Evolutionary conservation across 768 basidiomycete species (phyloP).

Genomic region (Vishniacozyma victoriae): DNA sequence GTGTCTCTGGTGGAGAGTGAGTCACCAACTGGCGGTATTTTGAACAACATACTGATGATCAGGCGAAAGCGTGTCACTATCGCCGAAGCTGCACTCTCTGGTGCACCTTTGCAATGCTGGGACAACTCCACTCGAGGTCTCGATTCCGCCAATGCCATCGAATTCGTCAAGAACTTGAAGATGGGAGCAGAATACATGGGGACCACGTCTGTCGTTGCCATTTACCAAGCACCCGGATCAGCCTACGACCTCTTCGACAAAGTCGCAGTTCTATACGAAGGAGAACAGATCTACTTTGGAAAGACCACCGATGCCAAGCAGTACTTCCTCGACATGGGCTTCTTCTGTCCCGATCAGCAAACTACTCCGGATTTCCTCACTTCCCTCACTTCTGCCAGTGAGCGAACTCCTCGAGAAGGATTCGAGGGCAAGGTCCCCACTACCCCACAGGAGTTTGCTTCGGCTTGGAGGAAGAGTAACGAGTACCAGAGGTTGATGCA

Average conservation of each 20-base stretch:
- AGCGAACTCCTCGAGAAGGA: constrained; percentile 69
- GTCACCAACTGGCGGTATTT: constrained; percentile 5
- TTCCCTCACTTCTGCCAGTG: constrained; percentile 64
- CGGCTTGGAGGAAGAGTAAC: constrained; percentile 52
- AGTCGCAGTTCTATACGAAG: constrained; percentile 53
- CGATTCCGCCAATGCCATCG: constrained; percentile 50
- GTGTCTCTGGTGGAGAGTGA: constrained; percentile 51
- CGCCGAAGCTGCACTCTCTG: constrained; percentile 67
- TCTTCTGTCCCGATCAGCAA: constrained; percentile 51
- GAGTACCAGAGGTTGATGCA: constrained; percentile 52
- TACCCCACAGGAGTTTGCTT: constrained; percentile 59
- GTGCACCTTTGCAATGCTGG: constrained; percentile 64
- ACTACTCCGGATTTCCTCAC: constrained; percentile 54
- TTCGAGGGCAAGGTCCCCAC: constrained; percentile 60
- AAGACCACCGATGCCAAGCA: constrained; percentile 48
- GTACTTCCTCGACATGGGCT: constrained; percentile 53
- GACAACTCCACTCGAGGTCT: constrained; percentile 55
- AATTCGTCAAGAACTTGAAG: constrained; percentile 52
- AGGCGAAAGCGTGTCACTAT: constrained; percentile 69
- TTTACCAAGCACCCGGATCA: constrained; percentile 51
- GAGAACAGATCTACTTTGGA: constrained; percentile 54
- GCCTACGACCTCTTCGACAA: constrained; percentile 54
- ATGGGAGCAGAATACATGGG: constrained; percentile 50
- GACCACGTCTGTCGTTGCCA: constrained; percentile 50
- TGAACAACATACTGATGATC: constrained; percentile 24